Evolutionary conservation across 2,329 filamentous ascomycete genomes (phyloP), one percentile per base, ranked within the genome.

Genomic region (Biscogniauxia sp.): DNA sequence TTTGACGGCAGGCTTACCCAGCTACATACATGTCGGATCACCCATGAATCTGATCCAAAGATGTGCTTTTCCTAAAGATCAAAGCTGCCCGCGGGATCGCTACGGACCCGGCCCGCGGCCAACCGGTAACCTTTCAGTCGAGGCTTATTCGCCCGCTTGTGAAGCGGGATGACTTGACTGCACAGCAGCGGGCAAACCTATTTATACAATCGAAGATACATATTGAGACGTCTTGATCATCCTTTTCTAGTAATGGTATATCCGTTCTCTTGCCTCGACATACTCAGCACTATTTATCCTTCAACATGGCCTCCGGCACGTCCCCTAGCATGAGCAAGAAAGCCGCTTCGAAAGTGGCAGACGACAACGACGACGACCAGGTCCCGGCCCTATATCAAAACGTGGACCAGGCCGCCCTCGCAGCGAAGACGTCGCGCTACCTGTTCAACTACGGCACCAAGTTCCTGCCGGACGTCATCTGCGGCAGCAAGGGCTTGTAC

Each of bases 401-500:
- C 20, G 55, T 61, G 13, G 61, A 65, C 25, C 56, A 63, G 57
- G 57, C 25, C 4, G 28, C 26, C 5, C 55, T 65, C 5, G 57
- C 59, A 13, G 26, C 53, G 15, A 63, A 63, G 37, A 51, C 61
- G 17, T 63, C 59, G 20, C 56, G 57, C 20, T 63, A 60, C 32
- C 61, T 64, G 0, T 56, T 61, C 56, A 64, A 62, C 26, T 64
- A 59, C 20, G 62, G 60, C 7, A 61, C 58, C 5, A 58, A 56
- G 20, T 64, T 64, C 53, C 66, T 72, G 32, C 61, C 66, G n/a
- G 72, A 72, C 49, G 65, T 83, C 5, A 78, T 84, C 50, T 74
- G 73, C 19, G 76, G 75, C 45, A 76, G 79, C 11, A 68, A 75
- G 26, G 81, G 81, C 0, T 73, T 78, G 0, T 75, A 75, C 57